These are phyloP conservation scores for Lepidium sativum DNA, from an alignment of 345 rosid species.

Conservation along the genomic window DNA sequence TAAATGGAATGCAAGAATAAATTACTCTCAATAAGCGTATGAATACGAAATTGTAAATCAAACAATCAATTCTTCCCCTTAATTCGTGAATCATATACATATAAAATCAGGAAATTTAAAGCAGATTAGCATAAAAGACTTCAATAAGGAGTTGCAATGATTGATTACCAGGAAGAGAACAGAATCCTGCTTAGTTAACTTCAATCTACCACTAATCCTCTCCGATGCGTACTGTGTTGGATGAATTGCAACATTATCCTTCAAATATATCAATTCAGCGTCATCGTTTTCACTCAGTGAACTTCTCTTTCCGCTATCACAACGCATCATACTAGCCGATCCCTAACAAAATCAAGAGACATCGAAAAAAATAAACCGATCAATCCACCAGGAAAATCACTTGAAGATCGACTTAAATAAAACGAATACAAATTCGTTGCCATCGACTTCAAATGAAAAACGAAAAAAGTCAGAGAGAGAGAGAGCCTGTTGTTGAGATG, in stretches of 20 bases:
- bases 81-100: background rate
- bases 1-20: no score
- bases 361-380: background rate
- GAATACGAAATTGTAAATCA: background rate
- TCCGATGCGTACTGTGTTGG: conserved; percentile 84
- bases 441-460: background rate
- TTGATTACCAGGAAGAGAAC: conserved; percentile 63
- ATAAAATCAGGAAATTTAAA: background rate
- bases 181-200: conserved; percentile 70
- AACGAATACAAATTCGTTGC: background rate
- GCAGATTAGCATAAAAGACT: background rate
- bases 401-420: background rate
- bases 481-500: conserved; percentile 67
- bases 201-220: conserved; percentile 87
- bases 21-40: background rate
- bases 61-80: background rate
- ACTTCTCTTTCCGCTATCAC: conserved; percentile 56
- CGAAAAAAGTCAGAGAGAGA: background rate
- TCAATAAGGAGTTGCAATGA: background rate
- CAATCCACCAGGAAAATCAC: background rate
- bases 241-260: conserved; percentile 86
- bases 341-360: conserved; percentile 33
- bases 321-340: conserved; percentile 58
- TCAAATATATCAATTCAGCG: conserved; percentile 59
- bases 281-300: conserved; percentile 54